These are phyloP conservation scores for Rhododendron simsii DNA, from an alignment of 148 eudicot genomes.

Conservation along the genomic window DNA sequence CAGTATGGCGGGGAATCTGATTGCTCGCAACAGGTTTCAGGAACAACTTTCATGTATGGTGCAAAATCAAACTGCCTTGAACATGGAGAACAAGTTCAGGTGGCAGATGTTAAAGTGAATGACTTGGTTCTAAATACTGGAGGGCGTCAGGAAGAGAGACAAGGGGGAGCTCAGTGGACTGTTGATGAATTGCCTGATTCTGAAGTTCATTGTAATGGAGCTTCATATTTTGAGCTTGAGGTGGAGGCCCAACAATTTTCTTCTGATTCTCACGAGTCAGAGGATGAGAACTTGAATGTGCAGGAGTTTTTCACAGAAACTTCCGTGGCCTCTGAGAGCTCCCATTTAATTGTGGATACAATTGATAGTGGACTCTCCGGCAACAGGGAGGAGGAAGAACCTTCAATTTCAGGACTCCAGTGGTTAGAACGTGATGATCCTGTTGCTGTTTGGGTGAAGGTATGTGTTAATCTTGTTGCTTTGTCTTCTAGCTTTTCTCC, in stretches of 20 bases:
- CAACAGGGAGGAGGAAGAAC: constrained; percentile 40
- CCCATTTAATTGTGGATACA: constrained; percentile 46
- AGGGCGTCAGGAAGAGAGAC: constrained; percentile 23
- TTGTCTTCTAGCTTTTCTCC: constrained; percentile 1
- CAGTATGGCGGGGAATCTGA: constrained; percentile 45
- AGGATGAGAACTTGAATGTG: constrained; percentile 38
- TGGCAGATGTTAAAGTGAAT: constrained; percentile 30
- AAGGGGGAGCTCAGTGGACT: constrained; percentile 23
- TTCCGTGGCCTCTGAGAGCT: constrained; percentile 45
- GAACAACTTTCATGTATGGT: constrained; percentile 32
- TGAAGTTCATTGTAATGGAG: constrained; percentile 28
- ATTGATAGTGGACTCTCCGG: constrained; percentile 40
- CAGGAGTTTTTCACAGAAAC: constrained; percentile 34
- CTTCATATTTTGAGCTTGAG: constrained; percentile 39
- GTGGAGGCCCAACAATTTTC: constrained; percentile 37
- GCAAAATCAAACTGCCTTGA: constrained; percentile 38
- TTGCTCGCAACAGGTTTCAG: constrained; percentile 45
- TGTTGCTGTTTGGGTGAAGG: constrained; percentile 96
- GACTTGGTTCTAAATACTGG: constrained; percentile 23
- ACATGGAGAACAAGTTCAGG: constrained; percentile 25
- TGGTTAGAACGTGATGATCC: constrained; percentile 70
- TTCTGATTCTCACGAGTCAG: constrained; percentile 47
- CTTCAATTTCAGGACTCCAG: constrained; percentile 34
- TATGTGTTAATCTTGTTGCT: constrained; percentile 20
- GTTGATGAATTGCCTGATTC: constrained; percentile 24